Percentiles rank a stretch among this genome's conserved stretches.
These are phyloP conservation scores for Helicocarpus griseus DNA, from an alignment of 2,329 filamentous ascomycete genomes.

Conservation along the genomic window DNA sequence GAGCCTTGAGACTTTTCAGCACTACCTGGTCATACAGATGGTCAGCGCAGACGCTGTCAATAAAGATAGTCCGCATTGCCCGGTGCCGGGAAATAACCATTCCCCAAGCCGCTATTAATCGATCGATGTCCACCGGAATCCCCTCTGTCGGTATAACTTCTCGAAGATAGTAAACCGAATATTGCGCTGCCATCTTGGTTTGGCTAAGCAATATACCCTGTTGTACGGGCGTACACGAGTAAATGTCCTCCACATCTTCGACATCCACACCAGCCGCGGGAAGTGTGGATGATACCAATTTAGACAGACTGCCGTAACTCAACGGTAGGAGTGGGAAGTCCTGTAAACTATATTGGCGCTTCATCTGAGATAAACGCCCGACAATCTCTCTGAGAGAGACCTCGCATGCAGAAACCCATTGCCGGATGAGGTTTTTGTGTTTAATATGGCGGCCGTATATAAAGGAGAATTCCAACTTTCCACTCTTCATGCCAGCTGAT, in stretches of 20 bases:
- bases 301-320: constrained; percentile 31
- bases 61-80: constrained; percentile 27
- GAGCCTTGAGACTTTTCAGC: neutral
- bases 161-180: constrained; percentile 28
- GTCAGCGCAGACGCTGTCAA: neutral
- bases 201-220: constrained; percentile 12
- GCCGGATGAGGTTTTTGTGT: constrained; percentile 34
- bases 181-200: neutral
- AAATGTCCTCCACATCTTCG: constrained; percentile 23
- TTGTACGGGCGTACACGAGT: constrained; percentile 25
- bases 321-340: constrained; percentile 37
- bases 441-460: constrained; percentile 42
- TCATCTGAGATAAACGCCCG: constrained; percentile 12
- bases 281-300: constrained; percentile 26
- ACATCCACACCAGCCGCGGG: constrained; percentile 25
- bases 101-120: constrained; percentile 20
- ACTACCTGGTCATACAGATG: neutral
- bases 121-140: constrained; percentile 17
- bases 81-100: constrained; percentile 22
- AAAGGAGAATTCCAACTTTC: constrained; percentile 40
- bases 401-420: constrained; percentile 36
- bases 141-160: constrained; percentile 28
- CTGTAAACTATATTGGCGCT: constrained; percentile 27
- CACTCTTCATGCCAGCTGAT: constrained; percentile 40
- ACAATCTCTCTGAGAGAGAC: constrained; percentile 23